These are phyloP conservation scores for Diaporthe eres DNA, from an alignment of 2,329 filamentous ascomycete species.

Conservation along the genomic window DNA sequence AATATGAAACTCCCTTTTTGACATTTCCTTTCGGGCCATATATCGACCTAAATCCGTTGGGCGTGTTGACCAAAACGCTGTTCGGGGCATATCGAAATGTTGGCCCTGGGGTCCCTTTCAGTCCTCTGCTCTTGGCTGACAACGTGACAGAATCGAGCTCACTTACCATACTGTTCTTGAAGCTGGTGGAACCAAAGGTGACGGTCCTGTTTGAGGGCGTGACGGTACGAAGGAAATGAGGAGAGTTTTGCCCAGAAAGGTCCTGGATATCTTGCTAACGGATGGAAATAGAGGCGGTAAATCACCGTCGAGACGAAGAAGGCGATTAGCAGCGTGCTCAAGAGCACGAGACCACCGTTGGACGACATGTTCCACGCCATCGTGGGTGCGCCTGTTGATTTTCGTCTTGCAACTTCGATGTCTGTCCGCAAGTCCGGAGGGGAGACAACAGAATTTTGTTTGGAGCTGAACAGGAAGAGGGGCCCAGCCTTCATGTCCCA, in stretches of 20 bases:
- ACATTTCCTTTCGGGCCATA: constrained; percentile 40
- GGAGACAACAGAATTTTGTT: neutral
- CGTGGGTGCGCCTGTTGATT: too few species aligned
- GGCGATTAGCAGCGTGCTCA: neutral
- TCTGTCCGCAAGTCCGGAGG: neutral
- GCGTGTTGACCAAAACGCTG: constrained; percentile 31
- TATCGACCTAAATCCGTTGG: constrained; percentile 35
- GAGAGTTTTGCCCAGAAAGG: constrained; percentile 10
- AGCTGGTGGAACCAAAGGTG: constrained; percentile 33
- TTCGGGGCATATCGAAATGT: constrained; percentile 29
- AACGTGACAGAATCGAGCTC: neutral
- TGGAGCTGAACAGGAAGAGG: neutral
- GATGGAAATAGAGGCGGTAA: constrained; percentile 30
- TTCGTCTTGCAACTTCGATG: neutral
- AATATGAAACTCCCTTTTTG: constrained; percentile 20
- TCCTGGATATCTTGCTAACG: constrained; percentile 20
- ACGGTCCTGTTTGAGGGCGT: constrained; percentile 25
- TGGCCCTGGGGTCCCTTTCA: neutral
- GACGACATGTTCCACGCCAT: neutral
- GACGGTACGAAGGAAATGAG: constrained; percentile 27
- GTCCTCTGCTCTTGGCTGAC: neutral
- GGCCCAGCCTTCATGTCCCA: neutral
- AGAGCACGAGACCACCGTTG: neutral
- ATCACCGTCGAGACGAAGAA: constrained; percentile 10
- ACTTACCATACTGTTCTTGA: constrained; percentile 29